Evolutionary conservation across 345 rosid species (phyloP).

Genomic region (Euphorbia tirucalli): DNA sequence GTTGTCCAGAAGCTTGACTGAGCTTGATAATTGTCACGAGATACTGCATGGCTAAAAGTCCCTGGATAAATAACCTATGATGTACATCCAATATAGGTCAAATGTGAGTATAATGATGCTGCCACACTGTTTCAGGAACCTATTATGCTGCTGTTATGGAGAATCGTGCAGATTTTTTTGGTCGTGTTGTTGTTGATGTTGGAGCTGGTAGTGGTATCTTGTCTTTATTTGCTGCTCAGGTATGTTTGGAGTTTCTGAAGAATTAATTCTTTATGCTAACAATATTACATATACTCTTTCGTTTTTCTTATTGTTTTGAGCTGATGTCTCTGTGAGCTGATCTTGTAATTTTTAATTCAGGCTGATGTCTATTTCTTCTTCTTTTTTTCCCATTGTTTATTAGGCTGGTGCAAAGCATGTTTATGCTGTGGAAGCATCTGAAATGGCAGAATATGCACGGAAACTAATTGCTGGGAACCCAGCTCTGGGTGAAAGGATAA

Average conservation of each 20-base stretch:
- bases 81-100: conserved; percentile 1
- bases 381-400: background rate
- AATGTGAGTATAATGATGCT: conserved; percentile 1
- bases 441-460: conserved; percentile 97
- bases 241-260: conserved; percentile 19
- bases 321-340: too few relatives aligned
- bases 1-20: conserved; percentile 1
- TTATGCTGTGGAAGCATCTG: conserved; percentile 98
- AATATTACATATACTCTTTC: background rate
- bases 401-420: conserved; percentile 99
- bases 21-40: too few relatives aligned
- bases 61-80: background rate
- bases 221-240: conserved; percentile 99
- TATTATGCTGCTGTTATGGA: conserved; percentile 97
- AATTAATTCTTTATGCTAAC: background rate
- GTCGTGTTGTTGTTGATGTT: conserved; percentile 91
- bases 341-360: conserved; percentile 1
- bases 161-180: conserved; percentile 84
- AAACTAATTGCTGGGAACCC: conserved; percentile 95
- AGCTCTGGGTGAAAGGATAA: conserved; percentile 66
- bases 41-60: too few relatives aligned
- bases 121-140: conserved; percentile 56
- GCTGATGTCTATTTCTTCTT: too few relatives aligned
- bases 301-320: too few relatives aligned
- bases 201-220: conserved; percentile 99